phyloP scores from a whole-genome alignment of 371 early-diverging fungal species.

The Mucor sp. region DNA sequence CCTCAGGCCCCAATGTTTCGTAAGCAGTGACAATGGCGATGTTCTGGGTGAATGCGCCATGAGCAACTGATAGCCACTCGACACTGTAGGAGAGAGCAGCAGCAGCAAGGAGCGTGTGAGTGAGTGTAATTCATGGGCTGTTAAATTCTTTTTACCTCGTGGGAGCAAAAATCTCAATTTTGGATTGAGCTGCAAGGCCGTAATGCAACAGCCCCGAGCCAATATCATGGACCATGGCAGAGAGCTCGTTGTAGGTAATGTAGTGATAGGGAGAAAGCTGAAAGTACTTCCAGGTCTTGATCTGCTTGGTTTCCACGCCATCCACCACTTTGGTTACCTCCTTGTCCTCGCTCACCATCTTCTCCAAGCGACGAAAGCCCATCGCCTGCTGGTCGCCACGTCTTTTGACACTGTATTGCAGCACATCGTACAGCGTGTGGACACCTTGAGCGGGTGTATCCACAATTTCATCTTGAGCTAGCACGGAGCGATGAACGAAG shows the following conservation, averaged over 20 bases:
- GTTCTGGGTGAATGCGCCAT: conserved; percentile 70
- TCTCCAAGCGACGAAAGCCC: conserved; percentile 66
- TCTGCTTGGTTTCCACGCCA: conserved; percentile 66
- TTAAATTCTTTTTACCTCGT: conserved; percentile 59
- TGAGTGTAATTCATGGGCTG: neutral
- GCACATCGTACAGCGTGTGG: conserved; percentile 71
- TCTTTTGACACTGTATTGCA: conserved; percentile 56
- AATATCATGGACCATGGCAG: conserved; percentile 45
- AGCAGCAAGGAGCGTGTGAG: neutral
- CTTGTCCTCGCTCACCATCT: conserved; percentile 79
- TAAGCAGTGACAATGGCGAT: conserved; percentile 86
- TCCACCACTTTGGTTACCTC: conserved; percentile 65
- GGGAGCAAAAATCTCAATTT: conserved; percentile 69
- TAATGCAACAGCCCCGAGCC: conserved; percentile 74
- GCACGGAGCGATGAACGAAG: conserved; percentile 56
- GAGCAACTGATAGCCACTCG: conserved; percentile 75
- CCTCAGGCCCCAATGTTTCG: conserved; percentile 84
- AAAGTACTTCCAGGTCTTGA: conserved; percentile 83
- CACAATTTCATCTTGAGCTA: conserved; percentile 57
- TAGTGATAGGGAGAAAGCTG: conserved; percentile 73
- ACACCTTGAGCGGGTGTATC: conserved; percentile 56
- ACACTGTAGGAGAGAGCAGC: conserved; percentile 50
- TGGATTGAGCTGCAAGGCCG: conserved; percentile 62
- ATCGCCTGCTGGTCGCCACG: conserved; percentile 56
- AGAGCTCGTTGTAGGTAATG: conserved; percentile 67